phyloP scores from a whole-genome alignment of 129 eudicot genomes.

The Arctium lappa region DNA sequence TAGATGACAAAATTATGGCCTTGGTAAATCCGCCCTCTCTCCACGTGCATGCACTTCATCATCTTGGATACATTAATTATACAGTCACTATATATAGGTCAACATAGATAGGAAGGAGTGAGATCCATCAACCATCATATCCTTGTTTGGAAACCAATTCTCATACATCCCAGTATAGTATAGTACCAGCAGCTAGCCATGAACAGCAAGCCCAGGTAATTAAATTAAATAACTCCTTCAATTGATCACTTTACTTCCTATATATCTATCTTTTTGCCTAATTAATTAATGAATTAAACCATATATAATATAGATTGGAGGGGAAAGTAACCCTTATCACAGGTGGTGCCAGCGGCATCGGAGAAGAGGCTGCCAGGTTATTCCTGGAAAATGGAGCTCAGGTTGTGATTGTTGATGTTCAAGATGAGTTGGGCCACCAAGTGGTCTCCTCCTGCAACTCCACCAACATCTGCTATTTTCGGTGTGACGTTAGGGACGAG shows the following conservation, averaged over 20 bases:
- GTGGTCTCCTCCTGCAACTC: constrained; percentile 42
- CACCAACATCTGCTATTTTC: constrained; percentile 32
- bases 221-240: not conserved
- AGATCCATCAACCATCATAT: not conserved
- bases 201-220: constrained; percentile 28
- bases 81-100: not conserved
- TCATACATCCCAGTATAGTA: too few species aligned
- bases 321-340: constrained; percentile 83
- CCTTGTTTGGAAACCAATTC: not conserved
- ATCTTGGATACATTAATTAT: too few species aligned
- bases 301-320: constrained; percentile 39
- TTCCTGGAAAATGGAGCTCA: constrained; percentile 58
- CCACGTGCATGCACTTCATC: too few species aligned
- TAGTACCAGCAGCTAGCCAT: not conserved
- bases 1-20: too few species aligned
- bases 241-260: not conserved
- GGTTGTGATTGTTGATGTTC: constrained; percentile 66
- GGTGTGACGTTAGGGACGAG: constrained; percentile 30
- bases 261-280: too few species aligned
- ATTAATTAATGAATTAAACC: not conserved
- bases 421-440: constrained; percentile 56
- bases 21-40: too few species aligned
- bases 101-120: not conserved
- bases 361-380: constrained; percentile 49
- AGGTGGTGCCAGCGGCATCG: constrained; percentile 33